Evolutionary conservation across 352 stramenopile genomes (phyloP).

Genomic region (Pythium dissimile): DNA sequence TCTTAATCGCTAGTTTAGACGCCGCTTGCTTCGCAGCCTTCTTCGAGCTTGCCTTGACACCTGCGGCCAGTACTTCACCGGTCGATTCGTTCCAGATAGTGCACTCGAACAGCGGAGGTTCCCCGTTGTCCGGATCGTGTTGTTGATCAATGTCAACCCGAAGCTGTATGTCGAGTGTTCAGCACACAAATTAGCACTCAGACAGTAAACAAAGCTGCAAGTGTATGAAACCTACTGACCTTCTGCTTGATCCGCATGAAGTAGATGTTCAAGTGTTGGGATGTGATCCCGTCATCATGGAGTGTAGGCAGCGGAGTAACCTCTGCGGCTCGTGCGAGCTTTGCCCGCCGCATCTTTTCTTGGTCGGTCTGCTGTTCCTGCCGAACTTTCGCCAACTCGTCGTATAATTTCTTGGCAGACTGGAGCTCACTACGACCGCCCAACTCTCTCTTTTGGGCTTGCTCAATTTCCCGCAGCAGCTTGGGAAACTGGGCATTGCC

Average conservation of each 20-base stretch:
- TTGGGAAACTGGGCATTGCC: conserved; percentile 48
- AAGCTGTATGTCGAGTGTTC: no score
- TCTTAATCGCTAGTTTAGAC: conserved; percentile 60
- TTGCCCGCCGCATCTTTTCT: conserved; percentile 45
- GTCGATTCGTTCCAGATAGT: conserved; percentile 41
- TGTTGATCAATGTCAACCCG: conserved; percentile 37
- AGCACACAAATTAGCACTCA: background rate
- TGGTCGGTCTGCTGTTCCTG: conserved; percentile 12
- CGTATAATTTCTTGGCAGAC: conserved; percentile 26
- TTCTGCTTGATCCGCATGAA: conserved; percentile 63
- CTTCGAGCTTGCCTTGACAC: conserved; percentile 61
- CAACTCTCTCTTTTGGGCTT: conserved; percentile 24
- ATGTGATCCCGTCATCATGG: conserved; percentile 66
- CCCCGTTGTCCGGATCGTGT: conserved; percentile 47
- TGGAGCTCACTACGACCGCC: conserved; percentile 30
- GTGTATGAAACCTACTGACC: conserved; percentile 11
- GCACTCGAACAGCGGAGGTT: conserved; percentile 62
- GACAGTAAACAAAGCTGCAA: background rate
- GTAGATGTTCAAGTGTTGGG: conserved; percentile 49
- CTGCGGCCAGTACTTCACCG: conserved; percentile 33
- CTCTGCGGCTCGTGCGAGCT: conserved; percentile 24
- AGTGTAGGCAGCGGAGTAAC: conserved; percentile 38
- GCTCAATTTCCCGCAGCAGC: conserved; percentile 45
- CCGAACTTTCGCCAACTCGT: conserved; percentile 6
- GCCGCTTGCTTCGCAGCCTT: conserved; percentile 70